phyloP scores from a whole-genome alignment of 1,284 basidiomycete species.

The Gastroboletus turbinatus region DNA sequence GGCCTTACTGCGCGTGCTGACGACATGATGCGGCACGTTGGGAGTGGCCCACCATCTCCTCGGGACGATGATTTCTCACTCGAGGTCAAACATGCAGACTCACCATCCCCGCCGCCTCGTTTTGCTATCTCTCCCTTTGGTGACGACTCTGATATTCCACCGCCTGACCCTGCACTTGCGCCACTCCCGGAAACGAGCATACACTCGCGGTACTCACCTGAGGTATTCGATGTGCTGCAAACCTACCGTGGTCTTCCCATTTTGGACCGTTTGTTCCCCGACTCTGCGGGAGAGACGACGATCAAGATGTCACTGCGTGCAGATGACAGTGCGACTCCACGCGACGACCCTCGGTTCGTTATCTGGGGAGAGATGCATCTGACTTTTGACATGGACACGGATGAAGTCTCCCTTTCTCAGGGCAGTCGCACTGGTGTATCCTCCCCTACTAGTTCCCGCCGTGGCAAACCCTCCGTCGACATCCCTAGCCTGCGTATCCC shows the following conservation, averaged over 20 bases:
- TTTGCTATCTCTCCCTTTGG: slow-evolving; percentile 30
- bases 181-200: slow-evolving; percentile 46
- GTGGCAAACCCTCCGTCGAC: slow-evolving; percentile 33
- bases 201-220: slow-evolving; percentile 64
- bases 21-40: slow-evolving; percentile 25
- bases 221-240: slow-evolving; percentile 81
- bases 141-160: slow-evolving; percentile 30
- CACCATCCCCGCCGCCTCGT: slow-evolving; percentile 20
- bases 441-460: slow-evolving; percentile 37
- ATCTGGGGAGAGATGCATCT: slow-evolving; percentile 75
- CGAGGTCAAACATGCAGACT: slow-evolving; percentile 5
- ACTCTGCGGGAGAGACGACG: slow-evolving; percentile 45
- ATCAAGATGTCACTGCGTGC: slow-evolving; percentile 65
- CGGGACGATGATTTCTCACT: neutral
- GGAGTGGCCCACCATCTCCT: slow-evolving; percentile 15
- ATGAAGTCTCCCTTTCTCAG: slow-evolving; percentile 49
- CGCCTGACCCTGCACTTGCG: slow-evolving; percentile 23
- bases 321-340: slow-evolving; percentile 66
- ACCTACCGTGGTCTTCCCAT: slow-evolving; percentile 73
- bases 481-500: slow-evolving; percentile 33
- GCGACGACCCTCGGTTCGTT: slow-evolving; percentile 84
- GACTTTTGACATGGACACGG: slow-evolving; percentile 36
- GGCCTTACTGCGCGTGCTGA: slow-evolving; percentile 64
- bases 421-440: slow-evolving; percentile 50
- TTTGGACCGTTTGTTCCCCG: slow-evolving; percentile 56